phyloP scores from a whole-genome alignment of 306 rosid species.

The Sicyos baderoa region DNA sequence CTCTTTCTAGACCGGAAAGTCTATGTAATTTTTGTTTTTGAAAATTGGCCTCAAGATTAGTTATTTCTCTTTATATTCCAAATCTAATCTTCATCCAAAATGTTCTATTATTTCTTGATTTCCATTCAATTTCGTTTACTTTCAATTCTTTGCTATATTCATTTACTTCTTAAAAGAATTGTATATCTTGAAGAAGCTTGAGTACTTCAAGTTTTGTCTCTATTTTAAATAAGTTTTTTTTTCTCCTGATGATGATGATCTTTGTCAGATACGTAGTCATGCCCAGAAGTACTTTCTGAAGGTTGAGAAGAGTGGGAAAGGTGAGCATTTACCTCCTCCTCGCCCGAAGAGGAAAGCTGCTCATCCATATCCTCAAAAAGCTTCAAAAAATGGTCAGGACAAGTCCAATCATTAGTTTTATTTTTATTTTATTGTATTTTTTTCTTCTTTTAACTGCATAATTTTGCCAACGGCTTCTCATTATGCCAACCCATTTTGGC shows the following conservation, averaged over 20 bases:
- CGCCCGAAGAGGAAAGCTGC: slow-evolving; percentile 93
- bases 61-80: not conserved
- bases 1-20: not conserved
- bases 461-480: slow-evolving; percentile 22
- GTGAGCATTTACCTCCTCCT: slow-evolving; percentile 93
- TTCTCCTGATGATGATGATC: not conserved
- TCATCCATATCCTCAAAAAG: slow-evolving; percentile 96
- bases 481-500: slow-evolving; percentile 28
- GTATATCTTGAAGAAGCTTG: not conserved
- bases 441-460: slow-evolving; percentile 2
- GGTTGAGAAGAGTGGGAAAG: slow-evolving; percentile 85
- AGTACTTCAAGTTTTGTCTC: not conserved
- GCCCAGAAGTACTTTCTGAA: slow-evolving; percentile 90
- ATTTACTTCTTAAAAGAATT: not conserved
- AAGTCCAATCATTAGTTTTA: not conserved
- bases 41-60: not conserved
- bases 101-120: not conserved
- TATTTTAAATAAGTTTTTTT: not conserved
- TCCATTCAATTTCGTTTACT: not conserved
- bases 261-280: slow-evolving; percentile 74
- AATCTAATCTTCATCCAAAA: not conserved
- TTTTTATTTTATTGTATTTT: not conserved
- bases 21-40: not conserved
- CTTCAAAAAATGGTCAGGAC: slow-evolving; percentile 63
- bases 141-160: not conserved